phyloP scores from a whole-genome alignment of 768 basidiomycete genomes.

The Lepiota brunneoincarnata region DNA sequence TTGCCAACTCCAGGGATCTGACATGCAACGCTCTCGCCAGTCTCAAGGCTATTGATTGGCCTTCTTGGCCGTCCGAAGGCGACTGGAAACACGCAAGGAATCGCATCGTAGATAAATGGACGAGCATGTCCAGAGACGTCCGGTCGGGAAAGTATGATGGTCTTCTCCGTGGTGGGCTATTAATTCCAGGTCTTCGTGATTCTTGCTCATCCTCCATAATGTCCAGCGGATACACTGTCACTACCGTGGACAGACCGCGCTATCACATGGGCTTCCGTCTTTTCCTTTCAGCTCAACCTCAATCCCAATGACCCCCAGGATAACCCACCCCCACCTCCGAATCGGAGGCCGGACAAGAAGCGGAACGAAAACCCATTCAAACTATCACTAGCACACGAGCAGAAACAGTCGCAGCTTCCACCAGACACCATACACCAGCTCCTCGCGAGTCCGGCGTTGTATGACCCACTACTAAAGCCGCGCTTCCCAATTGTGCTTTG shows the following conservation, averaged over 20 bases:
- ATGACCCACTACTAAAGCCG: slow-evolving; percentile 74
- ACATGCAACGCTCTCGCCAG: slow-evolving; percentile 14
- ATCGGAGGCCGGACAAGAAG: slow-evolving; percentile 5
- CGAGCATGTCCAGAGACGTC: slow-evolving; percentile 3
- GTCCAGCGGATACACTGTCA: slow-evolving; percentile 9
- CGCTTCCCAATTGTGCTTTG: slow-evolving; percentile 93
- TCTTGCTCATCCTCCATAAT: neutral
- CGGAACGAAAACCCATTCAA: slow-evolving; percentile 12
- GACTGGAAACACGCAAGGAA: slow-evolving; percentile 18
- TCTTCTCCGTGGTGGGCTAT: slow-evolving; percentile 8
- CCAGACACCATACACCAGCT: slow-evolving; percentile 64
- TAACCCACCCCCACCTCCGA: slow-evolving; percentile 19
- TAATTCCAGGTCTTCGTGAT: neutral
- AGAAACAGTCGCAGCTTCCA: slow-evolving; percentile 20
- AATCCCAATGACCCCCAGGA: slow-evolving; percentile 16
- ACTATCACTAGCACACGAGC: slow-evolving; percentile 11
- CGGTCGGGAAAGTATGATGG: slow-evolving; percentile 2
- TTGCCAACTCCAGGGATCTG: neutral
- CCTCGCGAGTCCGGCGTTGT: slow-evolving; percentile 74
- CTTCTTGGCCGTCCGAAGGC: slow-evolving; percentile 23
- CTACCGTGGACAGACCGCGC: slow-evolving; percentile 14
- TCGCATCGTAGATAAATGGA: slow-evolving; percentile 5
- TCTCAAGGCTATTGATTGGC: slow-evolving; percentile 23
- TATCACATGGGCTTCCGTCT: slow-evolving; percentile 16
- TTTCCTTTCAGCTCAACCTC: slow-evolving; percentile 18